Evolutionary conservation across 768 basidiomycete genomes (phyloP).

Genomic region (Tylopilus rubrobrunneus): DNA sequence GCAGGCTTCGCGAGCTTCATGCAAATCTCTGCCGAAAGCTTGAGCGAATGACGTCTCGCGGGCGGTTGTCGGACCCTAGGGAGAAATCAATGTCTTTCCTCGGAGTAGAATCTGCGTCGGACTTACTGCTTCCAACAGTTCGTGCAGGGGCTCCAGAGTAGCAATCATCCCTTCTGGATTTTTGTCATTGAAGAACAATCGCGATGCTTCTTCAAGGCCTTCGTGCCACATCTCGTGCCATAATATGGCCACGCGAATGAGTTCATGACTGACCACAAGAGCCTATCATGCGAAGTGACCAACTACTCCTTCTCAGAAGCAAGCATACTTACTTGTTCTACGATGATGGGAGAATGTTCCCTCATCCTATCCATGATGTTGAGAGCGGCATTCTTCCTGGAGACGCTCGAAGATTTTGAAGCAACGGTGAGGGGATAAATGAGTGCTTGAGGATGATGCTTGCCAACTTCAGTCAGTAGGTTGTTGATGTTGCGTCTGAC

Average conservation of each 20-base stretch:
- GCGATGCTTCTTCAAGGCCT: conserved; percentile 94
- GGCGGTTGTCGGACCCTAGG: conserved; percentile 86
- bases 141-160: conserved; percentile 86
- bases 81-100: conserved; percentile 1
- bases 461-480: conserved; percentile 88
- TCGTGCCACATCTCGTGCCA: conserved; percentile 99
- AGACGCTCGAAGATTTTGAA: conserved; percentile 85
- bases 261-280: conserved; percentile 83
- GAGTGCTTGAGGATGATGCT: conserved; percentile 94
- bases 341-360: conserved; percentile 84
- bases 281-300: conserved; percentile 45
- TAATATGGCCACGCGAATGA: conserved; percentile 94
- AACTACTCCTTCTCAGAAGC: not conserved
- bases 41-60: conserved; percentile 95
- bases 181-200: conserved; percentile 94
- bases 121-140: conserved; percentile 80
- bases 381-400: conserved; percentile 78
- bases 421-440: conserved; percentile 96
- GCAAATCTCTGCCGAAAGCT: conserved; percentile 87
- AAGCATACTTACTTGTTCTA: conserved; percentile 65
- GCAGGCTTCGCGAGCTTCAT: conserved; percentile 89
- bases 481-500: conserved; percentile 88
- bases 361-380: conserved; percentile 90
- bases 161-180: conserved; percentile 98
- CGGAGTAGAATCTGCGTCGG: not conserved